phyloP scores from a whole-genome alignment of 805 yeast genomes.

The Metschnikowia koreensis region DNA sequence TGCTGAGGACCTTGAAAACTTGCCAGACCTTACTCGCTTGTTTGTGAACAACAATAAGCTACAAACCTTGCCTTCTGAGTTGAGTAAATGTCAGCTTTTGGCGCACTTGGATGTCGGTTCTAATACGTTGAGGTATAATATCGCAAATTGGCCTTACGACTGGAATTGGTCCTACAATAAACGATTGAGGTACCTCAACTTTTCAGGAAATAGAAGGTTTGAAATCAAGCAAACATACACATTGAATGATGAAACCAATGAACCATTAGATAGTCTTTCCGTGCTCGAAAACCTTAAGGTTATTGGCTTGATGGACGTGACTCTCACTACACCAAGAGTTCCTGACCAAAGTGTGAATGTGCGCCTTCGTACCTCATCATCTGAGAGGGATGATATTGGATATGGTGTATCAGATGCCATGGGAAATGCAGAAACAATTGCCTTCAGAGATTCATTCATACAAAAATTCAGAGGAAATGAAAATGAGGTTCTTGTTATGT shows the following conservation, averaged over 20 bases:
- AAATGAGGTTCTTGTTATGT: constrained; percentile 68
- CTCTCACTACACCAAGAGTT: constrained; percentile 80
- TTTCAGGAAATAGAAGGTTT: constrained; percentile 88
- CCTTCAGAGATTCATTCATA: constrained; percentile 79
- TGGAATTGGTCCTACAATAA: constrained; percentile 96
- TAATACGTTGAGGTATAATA: constrained; percentile 85
- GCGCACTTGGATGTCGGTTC: constrained; percentile 86
- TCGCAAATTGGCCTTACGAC: constrained; percentile 91
- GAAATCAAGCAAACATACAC: constrained; percentile 74
- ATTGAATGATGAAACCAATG: constrained; percentile 52
- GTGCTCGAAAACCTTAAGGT: constrained; percentile 65
- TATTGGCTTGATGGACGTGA: constrained; percentile 91
- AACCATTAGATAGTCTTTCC: constrained; percentile 65
- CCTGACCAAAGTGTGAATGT: constrained; percentile 84
- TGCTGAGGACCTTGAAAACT: constrained; percentile 73
- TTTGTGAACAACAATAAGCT: constrained; percentile 81
- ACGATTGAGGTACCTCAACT: constrained; percentile 73
- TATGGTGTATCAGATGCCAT: constrained; percentile 91
- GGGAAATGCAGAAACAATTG: constrained; percentile 62
- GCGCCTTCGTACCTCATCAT: constrained; percentile 88
- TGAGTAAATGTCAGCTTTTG: constrained; percentile 63
- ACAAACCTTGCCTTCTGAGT: constrained; percentile 84
- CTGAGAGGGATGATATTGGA: constrained; percentile 68
- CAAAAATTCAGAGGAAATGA: constrained; percentile 85
- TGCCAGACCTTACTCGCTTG: constrained; percentile 57